Percentiles rank a stretch among this genome's conserved stretches.
Evolutionary conservation across 2,329 filamentous ascomycete species (phyloP).

Genomic region (Fusarium robinianum): DNA sequence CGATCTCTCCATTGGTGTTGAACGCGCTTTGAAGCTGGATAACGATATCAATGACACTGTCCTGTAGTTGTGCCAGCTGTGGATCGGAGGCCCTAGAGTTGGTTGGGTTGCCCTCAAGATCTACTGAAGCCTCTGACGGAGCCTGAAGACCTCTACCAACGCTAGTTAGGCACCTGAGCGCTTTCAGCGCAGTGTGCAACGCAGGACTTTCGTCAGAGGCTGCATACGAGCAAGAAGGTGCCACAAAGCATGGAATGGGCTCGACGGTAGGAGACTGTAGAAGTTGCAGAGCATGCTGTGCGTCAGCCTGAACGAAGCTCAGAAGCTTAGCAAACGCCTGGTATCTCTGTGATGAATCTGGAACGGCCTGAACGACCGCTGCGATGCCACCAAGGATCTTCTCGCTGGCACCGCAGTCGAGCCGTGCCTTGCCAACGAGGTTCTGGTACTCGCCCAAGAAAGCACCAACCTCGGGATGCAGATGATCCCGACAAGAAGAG

Average conservation of each 20-base stretch:
- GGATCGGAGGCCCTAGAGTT: slow-evolving; percentile 12
- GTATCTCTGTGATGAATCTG: slow-evolving; percentile 61
- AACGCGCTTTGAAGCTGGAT: slow-evolving; percentile 57
- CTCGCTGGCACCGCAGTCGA: slow-evolving; percentile 73
- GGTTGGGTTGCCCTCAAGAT: slow-evolving; percentile 60
- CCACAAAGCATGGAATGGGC: slow-evolving; percentile 31
- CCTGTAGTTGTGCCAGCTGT: slow-evolving; percentile 46
- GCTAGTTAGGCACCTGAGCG: slow-evolving; percentile 69
- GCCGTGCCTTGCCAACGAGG: slow-evolving; percentile 56
- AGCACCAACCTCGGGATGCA: slow-evolving; percentile 68
- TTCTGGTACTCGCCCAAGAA: slow-evolving; percentile 74
- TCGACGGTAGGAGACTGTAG: slow-evolving; percentile 10
- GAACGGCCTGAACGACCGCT: slow-evolving; percentile 73
- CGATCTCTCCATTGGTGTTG: slow-evolving; percentile 65
- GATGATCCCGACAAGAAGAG: slow-evolving; percentile 70
- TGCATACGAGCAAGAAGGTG: slow-evolving; percentile 35
- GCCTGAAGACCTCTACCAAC: slow-evolving; percentile 75
- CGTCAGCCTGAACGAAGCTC: slow-evolving; percentile 64
- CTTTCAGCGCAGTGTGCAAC: slow-evolving; percentile 55
- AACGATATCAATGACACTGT: slow-evolving; percentile 53
- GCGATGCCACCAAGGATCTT: slow-evolving; percentile 75
- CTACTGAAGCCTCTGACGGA: slow-evolving; percentile 67
- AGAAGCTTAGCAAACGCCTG: slow-evolving; percentile 43
- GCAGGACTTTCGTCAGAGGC: slow-evolving; percentile 48
- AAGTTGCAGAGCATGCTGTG: slow-evolving; percentile 31